These are phyloP conservation scores for Fusarium irregulare DNA, from an alignment of 2,329 filamentous ascomycete species.

Conservation along the genomic window DNA sequence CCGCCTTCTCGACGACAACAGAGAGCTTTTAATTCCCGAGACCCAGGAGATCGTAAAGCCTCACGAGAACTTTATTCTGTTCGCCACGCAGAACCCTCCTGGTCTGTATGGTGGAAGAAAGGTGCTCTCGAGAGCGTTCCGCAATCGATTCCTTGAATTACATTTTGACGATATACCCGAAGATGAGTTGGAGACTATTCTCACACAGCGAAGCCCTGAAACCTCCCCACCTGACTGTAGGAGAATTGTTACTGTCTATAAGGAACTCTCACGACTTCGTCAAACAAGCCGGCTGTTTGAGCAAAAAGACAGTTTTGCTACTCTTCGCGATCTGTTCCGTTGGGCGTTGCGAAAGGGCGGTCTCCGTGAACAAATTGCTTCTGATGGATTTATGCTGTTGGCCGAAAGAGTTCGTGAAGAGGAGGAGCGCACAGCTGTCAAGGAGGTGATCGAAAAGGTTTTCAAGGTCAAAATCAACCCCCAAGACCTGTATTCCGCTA, in stretches of 20 bases:
- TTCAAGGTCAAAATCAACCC: slow-evolving; percentile 89
- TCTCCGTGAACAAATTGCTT: slow-evolving; percentile 86
- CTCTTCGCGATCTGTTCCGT: slow-evolving; percentile 91
- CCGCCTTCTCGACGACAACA: slow-evolving; percentile 93
- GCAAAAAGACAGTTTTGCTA: slow-evolving; percentile 97
- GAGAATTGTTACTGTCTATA: slow-evolving; percentile 92
- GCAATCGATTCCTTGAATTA: slow-evolving; percentile 95
- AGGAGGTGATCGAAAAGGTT: slow-evolving; percentile 86
- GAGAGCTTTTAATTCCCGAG: slow-evolving; percentile 94
- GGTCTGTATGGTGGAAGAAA: slow-evolving; percentile 96
- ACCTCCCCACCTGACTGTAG: slow-evolving; percentile 91
- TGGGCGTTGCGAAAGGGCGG: slow-evolving; percentile 92
- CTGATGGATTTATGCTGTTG: slow-evolving; percentile 95
- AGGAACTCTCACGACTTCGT: slow-evolving; percentile 87
- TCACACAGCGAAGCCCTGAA: slow-evolving; percentile 86
- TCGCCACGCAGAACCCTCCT: slow-evolving; percentile 96
- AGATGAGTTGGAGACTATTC: slow-evolving; percentile 89
- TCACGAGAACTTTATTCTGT: slow-evolving; percentile 96
- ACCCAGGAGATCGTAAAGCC: slow-evolving; percentile 94
- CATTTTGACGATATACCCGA: slow-evolving; percentile 99
- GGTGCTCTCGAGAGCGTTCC: slow-evolving; percentile 90
- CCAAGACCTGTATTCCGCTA: slow-evolving; percentile 75
- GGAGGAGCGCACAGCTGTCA: slow-evolving; percentile 87
- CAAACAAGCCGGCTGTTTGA: slow-evolving; percentile 95
- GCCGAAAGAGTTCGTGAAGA: slow-evolving; percentile 93